These are phyloP conservation scores for Candida sanyaensis DNA, from an alignment of 1,139 yeast genomes.

Conservation along the genomic window DNA sequence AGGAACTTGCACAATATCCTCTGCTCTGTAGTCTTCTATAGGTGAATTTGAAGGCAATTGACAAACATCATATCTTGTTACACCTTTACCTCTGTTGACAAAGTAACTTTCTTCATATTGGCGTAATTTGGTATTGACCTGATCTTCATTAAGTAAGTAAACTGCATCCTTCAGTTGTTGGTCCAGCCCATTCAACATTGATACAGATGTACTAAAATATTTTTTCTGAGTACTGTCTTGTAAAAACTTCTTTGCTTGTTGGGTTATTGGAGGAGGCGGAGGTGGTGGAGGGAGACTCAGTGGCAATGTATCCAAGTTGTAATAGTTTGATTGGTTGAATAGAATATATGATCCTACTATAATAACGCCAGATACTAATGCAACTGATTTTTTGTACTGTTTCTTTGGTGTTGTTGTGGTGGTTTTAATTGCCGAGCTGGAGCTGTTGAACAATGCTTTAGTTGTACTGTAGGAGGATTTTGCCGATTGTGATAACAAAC, in stretches of 20 bases:
- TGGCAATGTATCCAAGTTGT: constrained; percentile 45
- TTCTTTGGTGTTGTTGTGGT: constrained; percentile 3
- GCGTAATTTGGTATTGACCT: constrained; percentile 69
- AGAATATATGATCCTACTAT: constrained; percentile 48
- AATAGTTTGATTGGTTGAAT: constrained; percentile 43
- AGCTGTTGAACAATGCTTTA: constrained; percentile 4
- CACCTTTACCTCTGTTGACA: constrained; percentile 88
- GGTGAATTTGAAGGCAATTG: constrained; percentile 93
- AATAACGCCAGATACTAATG: constrained; percentile 45
- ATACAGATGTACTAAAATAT: constrained; percentile 47
- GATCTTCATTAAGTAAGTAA: constrained; percentile 64
- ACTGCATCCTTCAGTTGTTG: constrained; percentile 49
- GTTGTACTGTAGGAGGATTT: constrained; percentile 8
- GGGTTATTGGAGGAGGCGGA: constrained; percentile 12
- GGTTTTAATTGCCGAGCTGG: constrained; percentile 8
- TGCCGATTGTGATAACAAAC: constrained; percentile 13
- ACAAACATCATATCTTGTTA: constrained; percentile 83
- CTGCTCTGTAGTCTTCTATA: constrained; percentile 91
- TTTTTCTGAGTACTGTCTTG: constrained; percentile 17
- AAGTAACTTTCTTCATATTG: constrained; percentile 77
- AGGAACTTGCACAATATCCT: constrained; percentile 83
- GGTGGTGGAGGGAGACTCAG: constrained; percentile 14
- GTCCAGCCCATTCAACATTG: constrained; percentile 40
- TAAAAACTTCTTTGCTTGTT: constrained; percentile 2
- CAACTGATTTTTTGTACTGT: constrained; percentile 34